Conservation (phyloP, 441 rosid genomes). For the Metrosideros polymorpha region DNA sequence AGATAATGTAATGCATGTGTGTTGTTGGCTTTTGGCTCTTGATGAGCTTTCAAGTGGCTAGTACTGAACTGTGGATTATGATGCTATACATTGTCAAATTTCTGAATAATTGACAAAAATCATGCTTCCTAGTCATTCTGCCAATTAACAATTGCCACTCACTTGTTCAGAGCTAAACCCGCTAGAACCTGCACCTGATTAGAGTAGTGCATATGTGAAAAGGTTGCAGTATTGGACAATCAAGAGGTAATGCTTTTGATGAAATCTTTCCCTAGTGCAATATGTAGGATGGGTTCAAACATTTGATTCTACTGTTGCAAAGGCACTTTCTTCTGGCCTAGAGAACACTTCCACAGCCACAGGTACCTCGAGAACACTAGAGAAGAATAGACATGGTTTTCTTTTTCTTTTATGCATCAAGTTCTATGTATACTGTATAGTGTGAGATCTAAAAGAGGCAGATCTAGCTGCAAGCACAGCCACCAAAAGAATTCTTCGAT, state of each 20-base stretch:
- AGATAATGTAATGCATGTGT: background rate
- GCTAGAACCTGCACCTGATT: background rate
- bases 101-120: background rate
- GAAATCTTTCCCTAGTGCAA: background rate
- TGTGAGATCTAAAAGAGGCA: background rate
- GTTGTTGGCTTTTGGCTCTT: background rate
- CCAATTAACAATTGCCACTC: background rate
- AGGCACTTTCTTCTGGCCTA: background rate
- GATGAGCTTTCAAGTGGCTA: background rate
- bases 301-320: background rate
- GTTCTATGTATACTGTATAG: background rate
- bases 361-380: background rate
- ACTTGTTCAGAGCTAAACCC: background rate
- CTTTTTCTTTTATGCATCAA: background rate
- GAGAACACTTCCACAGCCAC: background rate
- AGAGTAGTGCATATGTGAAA: background rate
- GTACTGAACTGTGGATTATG: background rate
- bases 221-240: background rate
- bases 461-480: constrained; percentile 15
- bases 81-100: background rate
- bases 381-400: background rate
- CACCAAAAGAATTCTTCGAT: background rate
- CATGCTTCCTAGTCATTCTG: background rate
- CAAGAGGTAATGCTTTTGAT: background rate
- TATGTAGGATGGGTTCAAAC: background rate